Conservation (phyloP, 257 asterid species). For the Jacaranda copaia region DNA sequence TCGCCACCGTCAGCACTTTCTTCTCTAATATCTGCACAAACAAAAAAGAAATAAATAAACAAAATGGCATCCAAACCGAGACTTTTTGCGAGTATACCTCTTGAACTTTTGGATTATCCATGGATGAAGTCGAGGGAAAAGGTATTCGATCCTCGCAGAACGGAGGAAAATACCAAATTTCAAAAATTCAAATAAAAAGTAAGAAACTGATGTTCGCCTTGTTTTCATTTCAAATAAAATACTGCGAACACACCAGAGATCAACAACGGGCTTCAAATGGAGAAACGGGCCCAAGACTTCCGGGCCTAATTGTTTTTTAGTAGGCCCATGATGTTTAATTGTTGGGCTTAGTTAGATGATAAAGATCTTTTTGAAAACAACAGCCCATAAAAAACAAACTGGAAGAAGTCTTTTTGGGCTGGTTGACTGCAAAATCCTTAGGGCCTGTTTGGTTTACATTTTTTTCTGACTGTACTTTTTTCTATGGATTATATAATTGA, state of each 20-base stretch:
- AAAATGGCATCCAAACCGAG: background rate
- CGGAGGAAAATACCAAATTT: background rate
- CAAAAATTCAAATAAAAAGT: too few relatives aligned
- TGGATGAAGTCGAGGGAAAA: constrained; percentile 3
- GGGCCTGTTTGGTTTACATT: too few relatives aligned
- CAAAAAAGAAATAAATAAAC: background rate
- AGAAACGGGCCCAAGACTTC: background rate
- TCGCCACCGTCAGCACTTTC: constrained; percentile 66
- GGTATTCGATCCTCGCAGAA: too few relatives aligned
- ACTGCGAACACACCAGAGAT: too few relatives aligned
- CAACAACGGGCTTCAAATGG: background rate
- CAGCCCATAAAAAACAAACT: background rate
- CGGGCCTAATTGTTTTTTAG: background rate
- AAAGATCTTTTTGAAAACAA: background rate
- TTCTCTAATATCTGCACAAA: constrained; percentile 56
- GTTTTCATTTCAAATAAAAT: too few relatives aligned
- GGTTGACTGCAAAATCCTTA: too few relatives aligned
- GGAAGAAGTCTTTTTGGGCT: too few relatives aligned
- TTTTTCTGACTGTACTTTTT: too few relatives aligned
- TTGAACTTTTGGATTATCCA: constrained; percentile 48
- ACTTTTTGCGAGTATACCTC: constrained; percentile 35
- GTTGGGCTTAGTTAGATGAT: too few relatives aligned
- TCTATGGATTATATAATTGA: too few relatives aligned
- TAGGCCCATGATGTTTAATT: background rate
- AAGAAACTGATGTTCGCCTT: too few relatives aligned